Evolutionary conservation across 768 basidiomycete genomes (phyloP), one percentile per base, ranked within the genome.

Genomic region (Phaeotremella fagi): DNA sequence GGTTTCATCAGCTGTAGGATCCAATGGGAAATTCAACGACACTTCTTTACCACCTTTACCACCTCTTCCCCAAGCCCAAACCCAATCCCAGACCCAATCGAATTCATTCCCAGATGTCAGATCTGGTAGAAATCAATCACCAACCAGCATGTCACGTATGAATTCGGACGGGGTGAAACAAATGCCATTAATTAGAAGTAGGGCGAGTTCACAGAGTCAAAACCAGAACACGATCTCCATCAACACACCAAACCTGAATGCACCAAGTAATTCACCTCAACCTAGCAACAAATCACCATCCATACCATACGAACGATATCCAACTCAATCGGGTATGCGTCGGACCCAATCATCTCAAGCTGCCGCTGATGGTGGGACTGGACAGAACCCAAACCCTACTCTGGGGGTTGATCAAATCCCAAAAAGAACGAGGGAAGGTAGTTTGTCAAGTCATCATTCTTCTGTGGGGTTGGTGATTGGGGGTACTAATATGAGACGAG

Each of bases 141-240:
- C 38, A 41, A 7, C 38, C 12, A 41, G 22, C 38, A 41, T 41
- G 38, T 41, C 38, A 11, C 7, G 38, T 6, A 41, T 41, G 11
- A 20, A 20, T 7, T 41, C 38, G 12, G 38, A 41, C 22, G 38
- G 38, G 6, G 12, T 20, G 7, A 6, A 20, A 22, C 7, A 7
- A 41, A 6, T n/a, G n/a, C n/a, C n/a, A n/a, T n/a, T n/a, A n/a
- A n/a, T n/a, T n/a, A n/a, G n/a, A n/a, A n/a, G n/a, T n/a, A n/a
- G n/a, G n/a, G n/a, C n/a, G n/a, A n/a, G n/a, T n/a, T 35, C 33
- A 35, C 33, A 35, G 33, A 35, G n/a, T 41, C 38, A 41, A 41
- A 7, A 11, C 12, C 38, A 7, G 20, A 41, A 35, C 33, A 35
- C 33, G 7, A 41, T 41, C 12, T 20, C 18, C 38, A 7, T 12